phyloP scores from a whole-genome alignment of 106 monocot species.

The Dendrobium chrysotoxum region DNA sequence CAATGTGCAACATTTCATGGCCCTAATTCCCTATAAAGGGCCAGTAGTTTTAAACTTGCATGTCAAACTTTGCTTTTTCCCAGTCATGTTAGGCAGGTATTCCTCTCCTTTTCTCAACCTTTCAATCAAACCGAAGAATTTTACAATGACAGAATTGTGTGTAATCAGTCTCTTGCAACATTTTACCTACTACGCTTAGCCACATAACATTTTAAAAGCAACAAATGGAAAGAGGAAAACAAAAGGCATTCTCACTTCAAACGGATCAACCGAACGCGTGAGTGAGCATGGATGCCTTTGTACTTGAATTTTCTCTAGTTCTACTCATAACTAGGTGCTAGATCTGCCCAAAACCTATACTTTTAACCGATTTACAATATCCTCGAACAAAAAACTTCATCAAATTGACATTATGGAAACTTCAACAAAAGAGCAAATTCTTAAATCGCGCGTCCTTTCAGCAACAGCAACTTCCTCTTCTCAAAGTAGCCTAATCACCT shows the following conservation, averaged over 20 bases:
- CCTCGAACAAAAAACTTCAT: neutral
- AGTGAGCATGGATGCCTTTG: neutral
- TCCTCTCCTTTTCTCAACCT: neutral
- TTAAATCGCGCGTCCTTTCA: neutral
- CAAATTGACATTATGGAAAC: neutral
- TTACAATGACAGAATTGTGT: neutral
- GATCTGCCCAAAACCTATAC: neutral
- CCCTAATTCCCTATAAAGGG: neutral
- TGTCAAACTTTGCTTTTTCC: neutral
- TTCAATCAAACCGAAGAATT: neutral
- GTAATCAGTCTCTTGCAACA: neutral
- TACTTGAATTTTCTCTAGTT: neutral
- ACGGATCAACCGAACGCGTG: neutral
- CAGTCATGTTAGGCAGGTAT: neutral
- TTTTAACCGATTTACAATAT: neutral
- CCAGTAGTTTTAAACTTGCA: neutral
- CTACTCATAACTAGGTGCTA: neutral
- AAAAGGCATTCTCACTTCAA: neutral
- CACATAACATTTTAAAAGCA: neutral
- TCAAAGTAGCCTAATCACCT: neutral
- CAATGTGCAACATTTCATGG: neutral
- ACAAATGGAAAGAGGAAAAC: neutral
- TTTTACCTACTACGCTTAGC: neutral
- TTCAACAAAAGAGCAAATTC: neutral
- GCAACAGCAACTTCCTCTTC: neutral